phyloP scores from a whole-genome alignment of 2,329 filamentous ascomycete species.

The Xylariaceae sp. region DNA sequence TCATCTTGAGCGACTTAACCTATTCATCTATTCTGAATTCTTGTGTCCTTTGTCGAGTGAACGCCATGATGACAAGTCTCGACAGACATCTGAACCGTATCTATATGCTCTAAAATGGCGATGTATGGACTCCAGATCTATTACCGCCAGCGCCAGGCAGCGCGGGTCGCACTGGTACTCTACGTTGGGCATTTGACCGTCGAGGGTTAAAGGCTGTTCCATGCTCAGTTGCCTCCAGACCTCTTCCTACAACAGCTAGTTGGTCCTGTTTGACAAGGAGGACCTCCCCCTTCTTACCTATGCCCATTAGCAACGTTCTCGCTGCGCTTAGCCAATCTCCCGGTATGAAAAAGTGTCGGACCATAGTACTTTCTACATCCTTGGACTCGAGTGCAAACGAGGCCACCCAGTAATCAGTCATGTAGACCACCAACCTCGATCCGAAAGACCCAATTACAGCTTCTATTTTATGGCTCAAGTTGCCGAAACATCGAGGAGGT shows the following conservation, averaged over 20 bases:
- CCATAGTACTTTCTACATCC: background rate
- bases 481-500: background rate
- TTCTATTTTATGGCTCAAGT: background rate
- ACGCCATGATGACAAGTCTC: no score
- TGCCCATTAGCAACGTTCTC: background rate
- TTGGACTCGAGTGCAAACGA: background rate
- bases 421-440: conserved; percentile 1
- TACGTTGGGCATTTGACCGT: background rate
- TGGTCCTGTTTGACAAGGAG: conserved; percentile 6
- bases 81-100: no score
- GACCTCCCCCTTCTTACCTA: conserved; percentile 4
- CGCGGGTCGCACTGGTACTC: background rate
- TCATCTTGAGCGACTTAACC: no score
- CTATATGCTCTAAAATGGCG: background rate
- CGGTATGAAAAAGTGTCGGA: conserved; percentile 14
- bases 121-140: background rate
- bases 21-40: no score
- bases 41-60: no score
- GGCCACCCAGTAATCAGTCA: conserved; percentile 4
- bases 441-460: background rate
- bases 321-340: conserved; percentile 10
- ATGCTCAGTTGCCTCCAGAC: conserved; percentile 7
- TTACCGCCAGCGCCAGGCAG: background rate
- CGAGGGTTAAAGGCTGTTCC: background rate
- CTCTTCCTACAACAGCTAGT: conserved; percentile 6